phyloP scores from a whole-genome alignment of 1,284 basidiomycete genomes.

The Tilletia setariae region DNA sequence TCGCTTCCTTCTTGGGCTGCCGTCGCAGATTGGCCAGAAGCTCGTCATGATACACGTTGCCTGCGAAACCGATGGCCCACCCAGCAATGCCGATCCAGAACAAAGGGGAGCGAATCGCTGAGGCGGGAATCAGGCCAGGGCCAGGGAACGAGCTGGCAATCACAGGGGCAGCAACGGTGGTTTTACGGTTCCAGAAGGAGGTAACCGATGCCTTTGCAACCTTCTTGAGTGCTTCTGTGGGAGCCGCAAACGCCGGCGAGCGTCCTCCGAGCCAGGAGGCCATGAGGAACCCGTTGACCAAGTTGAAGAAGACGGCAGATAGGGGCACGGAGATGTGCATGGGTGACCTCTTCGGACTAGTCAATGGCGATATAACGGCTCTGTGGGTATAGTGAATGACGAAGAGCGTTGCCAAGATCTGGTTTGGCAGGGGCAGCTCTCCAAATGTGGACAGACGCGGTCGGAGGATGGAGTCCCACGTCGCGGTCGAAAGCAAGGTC shows the following conservation, averaged over 20 bases:
- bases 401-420: conserved; percentile 65
- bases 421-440: conserved; percentile 58
- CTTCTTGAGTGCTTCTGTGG: conserved; percentile 17
- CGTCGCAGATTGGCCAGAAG: conserved; percentile 70
- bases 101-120: conserved; percentile 30
- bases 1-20: background rate
- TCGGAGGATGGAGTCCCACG: conserved; percentile 40
- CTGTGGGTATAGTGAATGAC: conserved; percentile 79
- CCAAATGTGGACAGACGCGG: conserved; percentile 39
- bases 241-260: conserved; percentile 32
- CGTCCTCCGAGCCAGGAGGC: conserved; percentile 61
- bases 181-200: background rate
- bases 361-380: conserved; percentile 74
- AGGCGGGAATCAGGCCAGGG: conserved; percentile 26
- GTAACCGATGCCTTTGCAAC: background rate
- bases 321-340: conserved; percentile 69
- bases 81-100: conserved; percentile 67
- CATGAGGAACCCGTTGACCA: conserved; percentile 69
- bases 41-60: conserved; percentile 84
- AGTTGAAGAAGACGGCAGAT: conserved; percentile 67
- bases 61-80: conserved; percentile 70
- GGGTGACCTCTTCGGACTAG: conserved; percentile 74
- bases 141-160: conserved; percentile 47
- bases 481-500: background rate
- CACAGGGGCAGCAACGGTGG: conserved; percentile 18